phyloP scores from a whole-genome alignment of 192 early-diverging fungal genomes.

The Entophlyctis luteolus region DNA sequence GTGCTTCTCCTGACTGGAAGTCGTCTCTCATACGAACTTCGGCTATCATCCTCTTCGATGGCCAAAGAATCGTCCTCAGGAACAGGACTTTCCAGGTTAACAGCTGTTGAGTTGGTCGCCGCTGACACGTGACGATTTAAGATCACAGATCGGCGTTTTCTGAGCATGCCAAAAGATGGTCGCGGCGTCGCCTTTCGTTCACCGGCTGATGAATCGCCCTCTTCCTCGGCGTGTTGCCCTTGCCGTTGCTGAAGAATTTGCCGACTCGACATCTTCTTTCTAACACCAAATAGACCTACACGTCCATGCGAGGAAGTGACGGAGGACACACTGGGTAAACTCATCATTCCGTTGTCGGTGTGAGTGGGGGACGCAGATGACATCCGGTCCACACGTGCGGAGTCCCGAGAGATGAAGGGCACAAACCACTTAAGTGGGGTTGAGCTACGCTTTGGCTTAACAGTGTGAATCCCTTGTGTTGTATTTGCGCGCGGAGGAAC shows the following conservation, averaged over 20 bases:
- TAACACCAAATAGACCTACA: slow-evolving; percentile 9
- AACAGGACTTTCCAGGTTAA: not conserved
- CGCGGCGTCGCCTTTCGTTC: not conserved
- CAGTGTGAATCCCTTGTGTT: too few species aligned
- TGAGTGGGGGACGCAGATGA: not conserved
- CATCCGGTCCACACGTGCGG: slow-evolving; percentile 11
- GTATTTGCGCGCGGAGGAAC: not conserved
- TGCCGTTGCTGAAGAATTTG: not conserved
- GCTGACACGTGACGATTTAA: not conserved
- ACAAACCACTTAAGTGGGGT: slow-evolving; percentile 20
- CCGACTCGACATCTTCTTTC: not conserved
- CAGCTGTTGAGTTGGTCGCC: not conserved
- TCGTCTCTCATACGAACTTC: too few species aligned
- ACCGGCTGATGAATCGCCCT: not conserved
- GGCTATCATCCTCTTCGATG: not conserved
- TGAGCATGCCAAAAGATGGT: not conserved
- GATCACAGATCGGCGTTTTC: not conserved
- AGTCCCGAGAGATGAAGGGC: slow-evolving; percentile 20
- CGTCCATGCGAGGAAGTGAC: not conserved
- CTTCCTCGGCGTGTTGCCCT: too few species aligned
- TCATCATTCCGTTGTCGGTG: not conserved
- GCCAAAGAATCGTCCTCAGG: not conserved
- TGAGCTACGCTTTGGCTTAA: not conserved
- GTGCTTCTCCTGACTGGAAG: not conserved
- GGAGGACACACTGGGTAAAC: not conserved